A percentile compares a stretch with the other conserved stretches of the same genome.
Conservation (phyloP, 257 asterid species). For the Solanum peruvianum region DNA sequence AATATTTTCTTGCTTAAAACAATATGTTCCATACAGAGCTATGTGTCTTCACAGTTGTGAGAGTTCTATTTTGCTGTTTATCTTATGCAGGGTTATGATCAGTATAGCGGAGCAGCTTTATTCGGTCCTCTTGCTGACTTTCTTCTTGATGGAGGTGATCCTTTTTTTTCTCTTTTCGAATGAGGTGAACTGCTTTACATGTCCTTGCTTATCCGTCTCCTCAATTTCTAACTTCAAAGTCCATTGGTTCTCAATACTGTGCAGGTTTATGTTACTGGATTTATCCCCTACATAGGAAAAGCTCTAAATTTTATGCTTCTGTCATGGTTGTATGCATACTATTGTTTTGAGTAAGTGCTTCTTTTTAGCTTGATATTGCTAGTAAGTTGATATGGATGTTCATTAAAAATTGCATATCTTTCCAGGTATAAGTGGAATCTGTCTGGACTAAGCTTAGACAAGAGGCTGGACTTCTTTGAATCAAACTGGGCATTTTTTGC, state of each 20-base stretch:
- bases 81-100: constrained; percentile 53
- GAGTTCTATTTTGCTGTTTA: constrained; percentile 1
- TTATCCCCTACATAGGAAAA: constrained; percentile 70
- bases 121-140: constrained; percentile 74
- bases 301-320: constrained; percentile 67
- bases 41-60: neutral
- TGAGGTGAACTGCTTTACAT: constrained; percentile 36
- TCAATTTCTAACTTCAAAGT: neutral
- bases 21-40: neutral
- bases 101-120: constrained; percentile 81
- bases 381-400: neutral
- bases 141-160: constrained; percentile 84
- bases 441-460: constrained; percentile 85
- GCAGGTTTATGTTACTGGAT: constrained; percentile 72
- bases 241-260: constrained; percentile 3
- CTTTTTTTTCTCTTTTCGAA: neutral
- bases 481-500: constrained; percentile 96
- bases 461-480: constrained; percentile 94
- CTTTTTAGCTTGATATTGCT: neutral
- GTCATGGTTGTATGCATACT: constrained; percentile 97
- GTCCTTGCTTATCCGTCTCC: neutral
- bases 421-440: constrained; percentile 93
- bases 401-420: constrained; percentile 1
- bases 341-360: constrained; percentile 90
- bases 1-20: neutral